These are phyloP conservation scores for Fusarium hainanense DNA, from an alignment of 2,329 filamentous ascomycete genomes.

Conservation along the genomic window DNA sequence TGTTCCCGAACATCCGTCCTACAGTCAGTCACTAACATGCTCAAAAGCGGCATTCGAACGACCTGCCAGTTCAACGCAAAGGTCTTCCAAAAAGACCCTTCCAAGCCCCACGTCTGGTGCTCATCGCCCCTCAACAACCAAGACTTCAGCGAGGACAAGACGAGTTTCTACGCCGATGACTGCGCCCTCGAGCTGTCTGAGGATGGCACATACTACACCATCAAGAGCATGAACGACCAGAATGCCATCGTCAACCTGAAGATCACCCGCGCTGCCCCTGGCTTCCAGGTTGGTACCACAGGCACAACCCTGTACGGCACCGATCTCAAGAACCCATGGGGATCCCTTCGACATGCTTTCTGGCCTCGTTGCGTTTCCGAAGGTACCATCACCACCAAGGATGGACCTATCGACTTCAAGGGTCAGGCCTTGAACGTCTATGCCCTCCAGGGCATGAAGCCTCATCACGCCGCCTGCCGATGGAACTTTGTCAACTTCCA, in stretches of 20 bases:
- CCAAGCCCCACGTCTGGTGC: slow-evolving; percentile 83
- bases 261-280: slow-evolving; percentile 78
- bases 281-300: slow-evolving; percentile 85
- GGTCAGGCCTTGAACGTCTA: slow-evolving; percentile 84
- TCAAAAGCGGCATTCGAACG: slow-evolving; percentile 81
- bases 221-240: slow-evolving; percentile 90
- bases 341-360: slow-evolving; percentile 89
- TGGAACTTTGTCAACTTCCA: slow-evolving; percentile 98
- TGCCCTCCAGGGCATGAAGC: slow-evolving; percentile 98
- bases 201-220: slow-evolving; percentile 82
- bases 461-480: slow-evolving; percentile 88
- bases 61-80: slow-evolving; percentile 96
- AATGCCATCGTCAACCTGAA: slow-evolving; percentile 87
- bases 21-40: slow-evolving; percentile 20
- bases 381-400: slow-evolving; percentile 85
- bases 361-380: slow-evolving; percentile 89
- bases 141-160: slow-evolving; percentile 86
- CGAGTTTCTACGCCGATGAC: slow-evolving; percentile 86
- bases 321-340: slow-evolving; percentile 88
- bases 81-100: slow-evolving; percentile 81
- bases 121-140: slow-evolving; percentile 82
- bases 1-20: slow-evolving; percentile 47
- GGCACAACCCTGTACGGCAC: slow-evolving; percentile 89
- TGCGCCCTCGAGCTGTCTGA: slow-evolving; percentile 87
- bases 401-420: slow-evolving; percentile 83